A percentile compares a stretch with the other conserved stretches of the same genome.
phyloP scores from a whole-genome alignment of 768 basidiomycete species.

The Termitomyces sp. region DNA sequence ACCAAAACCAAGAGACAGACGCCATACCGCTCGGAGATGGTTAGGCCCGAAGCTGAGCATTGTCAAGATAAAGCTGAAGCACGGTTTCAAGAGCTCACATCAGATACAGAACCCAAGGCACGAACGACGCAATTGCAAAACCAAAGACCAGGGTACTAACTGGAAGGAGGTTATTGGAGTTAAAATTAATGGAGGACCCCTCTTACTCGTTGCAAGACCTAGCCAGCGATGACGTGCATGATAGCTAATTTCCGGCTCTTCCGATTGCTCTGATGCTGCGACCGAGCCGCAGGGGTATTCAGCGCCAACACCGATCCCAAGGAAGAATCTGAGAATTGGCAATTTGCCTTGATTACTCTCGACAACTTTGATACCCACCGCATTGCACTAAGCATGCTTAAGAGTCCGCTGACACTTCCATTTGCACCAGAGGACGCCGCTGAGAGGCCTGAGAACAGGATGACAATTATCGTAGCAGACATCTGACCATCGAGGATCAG shows the following conservation, averaged over 20 bases:
- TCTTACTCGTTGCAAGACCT: constrained; percentile 77
- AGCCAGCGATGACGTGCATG: constrained; percentile 82
- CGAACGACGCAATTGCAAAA: constrained; percentile 71
- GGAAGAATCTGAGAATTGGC: constrained; percentile 53
- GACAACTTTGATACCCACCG: constrained; percentile 46
- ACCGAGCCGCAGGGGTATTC: constrained; percentile 89
- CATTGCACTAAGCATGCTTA: constrained; percentile 72
- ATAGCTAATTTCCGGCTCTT: constrained; percentile 69
- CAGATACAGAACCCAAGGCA: constrained; percentile 81
- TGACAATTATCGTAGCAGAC: background rate
- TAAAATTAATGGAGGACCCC: background rate
- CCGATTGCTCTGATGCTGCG: constrained; percentile 83
- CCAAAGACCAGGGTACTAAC: constrained; percentile 81
- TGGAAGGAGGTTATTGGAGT: constrained; percentile 19
- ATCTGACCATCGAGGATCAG: background rate
- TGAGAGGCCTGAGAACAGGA: constrained; percentile 73
- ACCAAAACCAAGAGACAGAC: constrained; percentile 78
- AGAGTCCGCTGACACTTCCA: constrained; percentile 55
- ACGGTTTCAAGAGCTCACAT: constrained; percentile 34
- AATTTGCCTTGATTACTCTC: background rate
- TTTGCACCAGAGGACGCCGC: constrained; percentile 77
- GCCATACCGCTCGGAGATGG: constrained; percentile 83
- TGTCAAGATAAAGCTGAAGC: constrained; percentile 18
- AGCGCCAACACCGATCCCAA: constrained; percentile 84
- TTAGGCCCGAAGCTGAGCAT: constrained; percentile 70